Conservation (phyloP, 768 basidiomycete species). For the Xerocomellus chrysenteron region DNA sequence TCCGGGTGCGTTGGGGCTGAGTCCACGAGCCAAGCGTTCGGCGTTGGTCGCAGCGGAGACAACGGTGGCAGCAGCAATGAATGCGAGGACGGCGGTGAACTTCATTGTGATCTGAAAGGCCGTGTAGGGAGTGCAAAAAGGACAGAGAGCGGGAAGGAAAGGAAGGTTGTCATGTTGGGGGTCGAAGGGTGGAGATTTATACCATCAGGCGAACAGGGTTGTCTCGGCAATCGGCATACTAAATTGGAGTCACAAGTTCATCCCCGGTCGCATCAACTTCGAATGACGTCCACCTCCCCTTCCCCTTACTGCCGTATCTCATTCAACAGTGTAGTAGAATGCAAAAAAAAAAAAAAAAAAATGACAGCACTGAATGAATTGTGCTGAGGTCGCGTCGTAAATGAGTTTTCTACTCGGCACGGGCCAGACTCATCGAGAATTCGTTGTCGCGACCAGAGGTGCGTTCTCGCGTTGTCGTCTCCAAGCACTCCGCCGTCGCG, state of each 20-base stretch:
- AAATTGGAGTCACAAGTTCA: neutral
- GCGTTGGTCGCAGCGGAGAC: constrained; percentile 53
- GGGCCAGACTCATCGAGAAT: neutral
- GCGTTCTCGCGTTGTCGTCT: neutral
- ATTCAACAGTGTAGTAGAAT: neutral
- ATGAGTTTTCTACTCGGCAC: neutral
- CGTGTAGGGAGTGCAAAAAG: neutral
- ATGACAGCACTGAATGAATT: neutral
- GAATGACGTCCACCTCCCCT: neutral
- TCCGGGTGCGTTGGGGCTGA: constrained; percentile 47
- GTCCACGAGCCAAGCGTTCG: constrained; percentile 51
- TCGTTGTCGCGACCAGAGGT: neutral
- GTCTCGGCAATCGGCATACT: constrained; percentile 12
- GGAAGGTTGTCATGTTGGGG: no score
- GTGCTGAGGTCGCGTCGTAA: neutral
- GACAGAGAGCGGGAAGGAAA: neutral
- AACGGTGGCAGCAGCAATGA: constrained; percentile 37
- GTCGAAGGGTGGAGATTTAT: constrained; percentile 10
- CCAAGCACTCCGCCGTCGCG: neutral
- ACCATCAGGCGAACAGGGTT: constrained; percentile 6
- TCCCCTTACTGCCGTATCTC: neutral
- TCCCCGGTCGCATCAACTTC: constrained; percentile 5
- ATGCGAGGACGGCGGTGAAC: constrained; percentile 32
- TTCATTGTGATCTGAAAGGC: constrained; percentile 22
- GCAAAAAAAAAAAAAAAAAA: neutral